phyloP scores from a whole-genome alignment of 169 alveolate species.

The Plasmodium berghei region DNA sequence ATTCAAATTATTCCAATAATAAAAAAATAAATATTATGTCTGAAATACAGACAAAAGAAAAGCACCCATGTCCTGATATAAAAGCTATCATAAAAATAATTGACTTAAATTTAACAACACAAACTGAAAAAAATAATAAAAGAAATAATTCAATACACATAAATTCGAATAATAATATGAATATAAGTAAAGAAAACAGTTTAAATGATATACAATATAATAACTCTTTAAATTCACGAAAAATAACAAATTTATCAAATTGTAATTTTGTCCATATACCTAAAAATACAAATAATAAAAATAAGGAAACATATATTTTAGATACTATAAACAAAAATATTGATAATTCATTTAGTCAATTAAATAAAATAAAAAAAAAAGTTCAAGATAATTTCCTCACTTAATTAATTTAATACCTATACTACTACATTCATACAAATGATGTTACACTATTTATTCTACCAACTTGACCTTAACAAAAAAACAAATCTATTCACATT shows the following conservation, averaged over 20 bases:
- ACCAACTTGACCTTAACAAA: too few relatives aligned
- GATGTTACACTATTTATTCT: background rate
- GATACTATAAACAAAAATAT: slow-evolving; percentile 45
- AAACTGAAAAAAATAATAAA: background rate
- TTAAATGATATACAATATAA: background rate
- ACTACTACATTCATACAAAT: background rate
- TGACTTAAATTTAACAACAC: slow-evolving; percentile 2
- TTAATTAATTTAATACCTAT: background rate
- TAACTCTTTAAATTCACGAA: background rate
- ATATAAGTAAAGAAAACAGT: slow-evolving; percentile 1
- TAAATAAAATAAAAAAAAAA: slow-evolving; percentile 43
- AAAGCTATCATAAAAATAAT: slow-evolving; percentile 48
- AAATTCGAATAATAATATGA: background rate
- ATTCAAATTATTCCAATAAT: background rate
- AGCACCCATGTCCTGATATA: background rate
- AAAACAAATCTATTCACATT: background rate
- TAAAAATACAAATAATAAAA: background rate
- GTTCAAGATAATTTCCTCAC: slow-evolving; percentile 19
- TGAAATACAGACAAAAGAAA: background rate
- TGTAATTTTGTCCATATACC: background rate
- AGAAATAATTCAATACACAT: background rate
- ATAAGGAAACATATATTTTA: slow-evolving; percentile 38
- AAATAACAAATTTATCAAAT: background rate
- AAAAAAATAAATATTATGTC: background rate
- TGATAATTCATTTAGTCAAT: slow-evolving; percentile 31